Base-by-base conservation (phyloP, 2,329 filamentous ascomycete species). In the Aspergillus thermomutatus region DNA sequence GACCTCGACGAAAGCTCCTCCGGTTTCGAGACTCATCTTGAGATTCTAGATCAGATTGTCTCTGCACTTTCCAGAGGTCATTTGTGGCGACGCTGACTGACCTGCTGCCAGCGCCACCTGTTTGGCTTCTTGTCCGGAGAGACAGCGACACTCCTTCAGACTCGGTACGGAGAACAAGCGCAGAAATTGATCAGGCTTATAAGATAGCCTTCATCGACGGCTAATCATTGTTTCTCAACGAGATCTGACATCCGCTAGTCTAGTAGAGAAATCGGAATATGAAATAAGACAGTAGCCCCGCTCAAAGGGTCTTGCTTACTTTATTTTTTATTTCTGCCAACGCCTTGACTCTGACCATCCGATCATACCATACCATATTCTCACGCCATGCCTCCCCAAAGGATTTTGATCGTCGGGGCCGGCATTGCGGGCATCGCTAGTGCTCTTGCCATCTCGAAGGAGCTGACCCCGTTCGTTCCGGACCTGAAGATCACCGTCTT, bases 401-500 rank as follows among this genome's bases (percentile, higher is more conserved):
- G 57, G n/a, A 71, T 75, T 43, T 53, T 69, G 26, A 68, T 75
- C 19, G 64, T 72, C 25, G 72, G 72, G 10, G 70, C 67, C 11
- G 72, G 72, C 23, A 72, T 74, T 53, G 67, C 70, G 2, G 72
- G 72, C 26, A 67, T 75, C 46, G 65, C 71, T 10, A 66, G 64
- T 46, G 72, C 71, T 4, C 61, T 74, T 10, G 59, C 72, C 11
- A 59, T 74, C 10, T 68, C 68, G 9, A 62, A 65, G 49, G 71
- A 74, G 53, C 61, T 75, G 11, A 59, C 68, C 3, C 71, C 71
- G 0, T 69, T 66, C 27, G 63, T 72, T 17, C 70, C 72, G 1
- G 64, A 69, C 27, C 56, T 74, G 21, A 65, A 68, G 28, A 76
- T 77, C 57, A 73, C 65, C 2, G 57, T 77, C 23, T 77, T 69